Conservation (phyloP, 2,329 filamentous ascomycete genomes). For the Mollisiaceae sp. region DNA sequence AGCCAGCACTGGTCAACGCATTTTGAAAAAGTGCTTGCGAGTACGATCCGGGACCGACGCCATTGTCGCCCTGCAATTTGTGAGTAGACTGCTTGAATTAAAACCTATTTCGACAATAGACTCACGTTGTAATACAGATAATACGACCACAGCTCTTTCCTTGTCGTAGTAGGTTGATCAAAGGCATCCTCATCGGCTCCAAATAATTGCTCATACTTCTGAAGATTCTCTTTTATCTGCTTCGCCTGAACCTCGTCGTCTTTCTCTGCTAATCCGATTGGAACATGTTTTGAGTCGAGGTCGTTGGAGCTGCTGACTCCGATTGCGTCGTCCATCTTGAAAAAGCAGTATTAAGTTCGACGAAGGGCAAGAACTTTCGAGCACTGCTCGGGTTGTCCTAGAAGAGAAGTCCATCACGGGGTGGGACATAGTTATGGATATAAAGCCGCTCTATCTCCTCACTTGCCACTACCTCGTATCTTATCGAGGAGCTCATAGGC, state of each 20-base stretch:
- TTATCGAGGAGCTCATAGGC: constrained; percentile 15
- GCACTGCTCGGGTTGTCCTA: constrained; percentile 3
- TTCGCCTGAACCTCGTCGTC: constrained; percentile 26
- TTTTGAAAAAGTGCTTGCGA: constrained; percentile 49
- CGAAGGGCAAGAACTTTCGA: not conserved
- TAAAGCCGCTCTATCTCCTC: constrained; percentile 1
- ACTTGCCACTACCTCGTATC: constrained; percentile 2
- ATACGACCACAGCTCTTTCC: constrained; percentile 49
- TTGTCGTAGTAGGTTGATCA: constrained; percentile 47
- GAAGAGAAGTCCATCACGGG: constrained; percentile 9
- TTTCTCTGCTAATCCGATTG: not conserved
- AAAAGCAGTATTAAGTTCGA: not conserved
- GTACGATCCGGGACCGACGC: constrained; percentile 49
- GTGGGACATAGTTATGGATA: constrained; percentile 7
- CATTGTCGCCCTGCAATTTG: constrained; percentile 45
- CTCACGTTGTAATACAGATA: constrained; percentile 50
- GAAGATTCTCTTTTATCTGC: constrained; percentile 32
- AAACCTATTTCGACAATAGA: not conserved
- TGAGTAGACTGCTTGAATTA: constrained; percentile 3
- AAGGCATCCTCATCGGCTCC: constrained; percentile 44
- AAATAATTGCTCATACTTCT: constrained; percentile 45
- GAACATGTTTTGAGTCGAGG: constrained; percentile 14
- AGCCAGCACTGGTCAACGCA: constrained; percentile 46
- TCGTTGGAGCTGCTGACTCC: constrained; percentile 19
- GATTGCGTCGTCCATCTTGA: constrained; percentile 20